Evolutionary conservation across 345 rosid species (phyloP).

Genomic region (Alliaria petiolata): DNA sequence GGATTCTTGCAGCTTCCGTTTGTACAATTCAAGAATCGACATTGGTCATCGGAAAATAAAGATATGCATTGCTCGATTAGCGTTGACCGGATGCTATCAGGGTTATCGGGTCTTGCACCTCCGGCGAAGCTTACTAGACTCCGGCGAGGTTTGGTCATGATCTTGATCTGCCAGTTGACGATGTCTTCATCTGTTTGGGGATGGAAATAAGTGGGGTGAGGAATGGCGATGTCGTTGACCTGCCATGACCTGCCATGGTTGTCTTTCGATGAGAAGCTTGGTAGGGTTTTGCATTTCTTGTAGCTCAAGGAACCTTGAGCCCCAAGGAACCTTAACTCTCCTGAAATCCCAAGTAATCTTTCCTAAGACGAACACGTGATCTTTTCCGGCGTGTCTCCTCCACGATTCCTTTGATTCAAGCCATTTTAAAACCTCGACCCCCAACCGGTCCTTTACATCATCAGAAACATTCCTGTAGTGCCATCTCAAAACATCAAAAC

Average conservation of each 20-base stretch:
- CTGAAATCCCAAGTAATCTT: constrained; percentile 84
- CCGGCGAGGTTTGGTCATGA: constrained; percentile 39
- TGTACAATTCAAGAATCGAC: constrained; percentile 47
- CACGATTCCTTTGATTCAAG: constrained; percentile 49
- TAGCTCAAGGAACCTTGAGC: constrained; percentile 49
- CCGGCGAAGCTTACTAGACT: constrained; percentile 57
- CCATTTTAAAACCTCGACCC: constrained; percentile 57
- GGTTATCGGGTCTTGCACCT: constrained; percentile 48
- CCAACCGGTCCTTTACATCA: constrained; percentile 53
- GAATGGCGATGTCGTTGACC: constrained; percentile 61
- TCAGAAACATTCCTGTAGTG: constrained; percentile 61
- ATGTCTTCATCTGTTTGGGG: constrained; percentile 59
- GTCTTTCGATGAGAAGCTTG: constrained; percentile 72
- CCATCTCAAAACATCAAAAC: constrained; percentile 71
- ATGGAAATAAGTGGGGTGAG: constrained; percentile 71
- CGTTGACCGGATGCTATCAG: constrained; percentile 49
- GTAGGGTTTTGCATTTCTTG: constrained; percentile 67
- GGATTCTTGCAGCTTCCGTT: constrained; percentile 50
- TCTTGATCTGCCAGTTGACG: constrained; percentile 51
- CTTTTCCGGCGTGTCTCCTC: constrained; percentile 48
- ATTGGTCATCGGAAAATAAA: constrained; percentile 24
- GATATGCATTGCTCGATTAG: constrained; percentile 54
- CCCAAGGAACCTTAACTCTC: constrained; percentile 52
- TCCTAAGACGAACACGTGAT: constrained; percentile 69
- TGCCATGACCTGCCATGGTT: constrained; percentile 89